Base-by-base conservation (phyloP, 345 rosid species). In the Lenwebbia sp. region DNA sequence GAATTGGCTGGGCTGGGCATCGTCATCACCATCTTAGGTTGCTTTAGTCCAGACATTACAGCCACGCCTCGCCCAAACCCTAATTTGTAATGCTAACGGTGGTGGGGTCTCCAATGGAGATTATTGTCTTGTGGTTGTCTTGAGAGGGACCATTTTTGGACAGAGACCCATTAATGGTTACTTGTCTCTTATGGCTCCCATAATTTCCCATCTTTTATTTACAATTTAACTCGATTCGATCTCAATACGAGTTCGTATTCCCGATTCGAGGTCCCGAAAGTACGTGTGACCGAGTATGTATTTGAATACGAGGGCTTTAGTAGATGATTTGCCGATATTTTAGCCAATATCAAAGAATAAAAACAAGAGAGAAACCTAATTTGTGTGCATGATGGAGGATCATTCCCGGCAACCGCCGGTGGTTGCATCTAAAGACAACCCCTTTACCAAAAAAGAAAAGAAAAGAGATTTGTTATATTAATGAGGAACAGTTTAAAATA, bases 101-200 rank as follows among this genome's bases (percentile, higher is more conserved):
- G 7, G 37, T 30, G 60, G 58, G 85, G 78, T 65, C 85, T 84
- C 8, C 17, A 15, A 2, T 86, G 88, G 82, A 74, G 55, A 70
- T 90, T 92, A 58, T 90, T 92, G 94, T 90, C 92, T 86, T 84
- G 28, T 82, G 92, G 90, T 88, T 91, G 92, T 92, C 91, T 89
- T 62, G 47, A 26, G 28, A 56, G 50, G 50, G 53, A 58, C 78
- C 41, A 54, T 83, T 83, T 84, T 15, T 11, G 85, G 58, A 40
- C 52, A 25, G 37, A 65, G 75, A 26, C 84, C 37, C 21, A n/a
- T 51, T 30, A 54, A 44, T 54, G 56, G 62, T 54, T 37, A 19
- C 50, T 49, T 41, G 40, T 82, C 84, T 23, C 44, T 21, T 8
- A 8, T 17, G 13, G 6, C 76, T 65, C 44, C 44, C 44, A 7